Base-by-base conservation (phyloP, 1,284 basidiomycete genomes). In the Fomes fomentarius region DNA sequence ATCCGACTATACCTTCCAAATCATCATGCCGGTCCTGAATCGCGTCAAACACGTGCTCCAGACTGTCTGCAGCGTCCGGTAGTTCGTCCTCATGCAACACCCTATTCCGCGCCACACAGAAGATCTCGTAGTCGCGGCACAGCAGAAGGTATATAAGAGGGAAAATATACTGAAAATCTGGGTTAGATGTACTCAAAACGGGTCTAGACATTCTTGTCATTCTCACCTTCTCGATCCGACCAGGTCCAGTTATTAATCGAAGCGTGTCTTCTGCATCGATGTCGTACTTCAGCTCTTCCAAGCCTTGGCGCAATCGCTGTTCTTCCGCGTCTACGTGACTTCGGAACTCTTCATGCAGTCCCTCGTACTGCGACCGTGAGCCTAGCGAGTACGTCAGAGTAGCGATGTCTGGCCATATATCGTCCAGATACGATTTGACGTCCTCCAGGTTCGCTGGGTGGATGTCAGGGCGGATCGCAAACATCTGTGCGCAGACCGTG, bases 111-210 rank as follows among this genome's bases (percentile, higher is more conserved):
- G 43, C 48, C 1, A 57, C 21, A 7, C 52, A 54, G 41, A 62
- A 50, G 25, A 60, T 55, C 31, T 61, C 56, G 26, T 60, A 53
- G 48, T 58, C 52, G 26, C 57, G 56, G n/a, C 50, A 50, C 30
- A 63, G 19, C 2, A 63, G 41, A 1, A 66, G 57, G 37, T 61
- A 63, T 1, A 62, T 26, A 1, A 66, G 35, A 9, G 60, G 62
- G 9, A 63, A 51, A 2, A 66, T 35, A 58, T 71, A 74, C 77
- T 79, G 15, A 19, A n/a, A n/a, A n/a, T n/a, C n/a, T n/a, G n/a
- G n/a, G n/a, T n/a, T n/a, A n/a, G n/a, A n/a, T n/a, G n/a, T n/a
- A n/a, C n/a, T n/a, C n/a, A n/a, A n/a, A n/a, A n/a, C n/a, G n/a
- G n/a, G n/a, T n/a, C n/a, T 7, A 4, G 5, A n/a, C n/a, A n/a